Conservation (phyloP, 139 green algal species). For the Spirogloea muscicola region DNA sequence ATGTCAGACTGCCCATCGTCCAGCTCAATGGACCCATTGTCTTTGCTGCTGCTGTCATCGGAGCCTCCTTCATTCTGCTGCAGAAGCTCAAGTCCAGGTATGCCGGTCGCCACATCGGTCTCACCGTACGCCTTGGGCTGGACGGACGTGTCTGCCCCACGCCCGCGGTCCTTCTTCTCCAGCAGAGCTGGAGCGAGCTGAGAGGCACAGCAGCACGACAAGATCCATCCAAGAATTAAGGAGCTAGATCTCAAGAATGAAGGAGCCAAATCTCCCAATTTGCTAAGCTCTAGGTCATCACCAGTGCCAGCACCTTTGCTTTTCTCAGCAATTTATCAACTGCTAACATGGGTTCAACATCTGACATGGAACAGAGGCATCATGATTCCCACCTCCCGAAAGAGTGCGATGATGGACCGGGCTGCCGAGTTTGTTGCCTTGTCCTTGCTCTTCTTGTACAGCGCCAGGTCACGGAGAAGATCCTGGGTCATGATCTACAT, state of each 20-base stretch:
- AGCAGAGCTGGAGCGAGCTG: slow-evolving; percentile 81
- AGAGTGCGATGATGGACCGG: slow-evolving; percentile 74
- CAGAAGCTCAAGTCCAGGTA: slow-evolving; percentile 84
- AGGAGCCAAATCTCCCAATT: too few relatives aligned
- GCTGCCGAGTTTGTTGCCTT: slow-evolving; percentile 80
- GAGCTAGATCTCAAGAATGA: too few relatives aligned
- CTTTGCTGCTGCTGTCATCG: slow-evolving; percentile 24
- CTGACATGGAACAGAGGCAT: neutral
- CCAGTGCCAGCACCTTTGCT: neutral
- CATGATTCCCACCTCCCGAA: slow-evolving; percentile 61
- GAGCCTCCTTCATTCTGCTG: slow-evolving; percentile 47
- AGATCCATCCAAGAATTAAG: neutral
- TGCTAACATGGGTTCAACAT: neutral
- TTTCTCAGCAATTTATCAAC: neutral
- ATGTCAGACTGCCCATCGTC: slow-evolving; percentile 1
- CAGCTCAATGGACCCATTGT: slow-evolving; percentile 15
- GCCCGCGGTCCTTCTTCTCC: slow-evolving; percentile 82
- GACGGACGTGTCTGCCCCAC: slow-evolving; percentile 63
- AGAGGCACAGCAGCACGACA: neutral
- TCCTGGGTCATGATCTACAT: slow-evolving; percentile 79
- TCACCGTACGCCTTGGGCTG: slow-evolving; percentile 45
- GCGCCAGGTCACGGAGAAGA: slow-evolving; percentile 79
- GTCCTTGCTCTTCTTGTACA: slow-evolving; percentile 83
- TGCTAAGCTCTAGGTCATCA: neutral
- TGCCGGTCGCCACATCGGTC: slow-evolving; percentile 18